These are phyloP conservation scores for Calonectria multiphialidica DNA, from an alignment of 2,329 filamentous ascomycete genomes.

Conservation along the genomic window DNA sequence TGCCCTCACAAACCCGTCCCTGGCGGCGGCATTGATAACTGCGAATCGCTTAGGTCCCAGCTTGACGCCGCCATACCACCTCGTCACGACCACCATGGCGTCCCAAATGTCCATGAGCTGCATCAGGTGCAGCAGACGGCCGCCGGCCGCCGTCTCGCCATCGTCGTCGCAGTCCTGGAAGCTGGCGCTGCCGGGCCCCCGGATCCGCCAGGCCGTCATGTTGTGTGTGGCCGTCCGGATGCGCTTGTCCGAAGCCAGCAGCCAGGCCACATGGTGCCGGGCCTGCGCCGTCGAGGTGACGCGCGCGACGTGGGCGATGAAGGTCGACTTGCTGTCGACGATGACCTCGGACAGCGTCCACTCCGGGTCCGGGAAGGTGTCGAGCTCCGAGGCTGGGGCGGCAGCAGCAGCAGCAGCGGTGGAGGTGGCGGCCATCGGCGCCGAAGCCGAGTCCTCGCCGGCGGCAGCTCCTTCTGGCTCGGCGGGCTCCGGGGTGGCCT, in stretches of 20 bases:
- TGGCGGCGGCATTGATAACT: conserved; percentile 87
- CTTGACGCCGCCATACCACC: conserved; percentile 95
- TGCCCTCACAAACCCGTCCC: conserved; percentile 85
- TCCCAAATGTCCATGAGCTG: conserved; percentile 96
- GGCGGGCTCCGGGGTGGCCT: conserved; percentile 39
- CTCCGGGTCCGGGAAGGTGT: conserved; percentile 41
- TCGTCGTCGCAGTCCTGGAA: conserved; percentile 97
- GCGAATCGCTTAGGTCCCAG: conserved; percentile 91
- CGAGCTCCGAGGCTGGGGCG: conserved; percentile 37
- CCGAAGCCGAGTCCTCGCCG: background rate
- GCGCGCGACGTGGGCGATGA: conserved; percentile 80
- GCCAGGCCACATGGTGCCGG: conserved; percentile 76
- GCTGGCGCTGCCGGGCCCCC: conserved; percentile 62
- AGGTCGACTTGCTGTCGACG: conserved; percentile 87
- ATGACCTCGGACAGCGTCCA: conserved; percentile 84
- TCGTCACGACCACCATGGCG: conserved; percentile 89
- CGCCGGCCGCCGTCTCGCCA: conserved; percentile 92
- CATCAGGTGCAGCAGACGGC: conserved; percentile 87
- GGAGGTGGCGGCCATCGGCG: conserved; percentile 15
- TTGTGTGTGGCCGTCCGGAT: conserved; percentile 93
- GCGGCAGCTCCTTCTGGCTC: conserved; percentile 36
- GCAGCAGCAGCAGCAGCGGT: background rate
- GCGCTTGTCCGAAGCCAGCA: conserved; percentile 86
- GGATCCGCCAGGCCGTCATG: conserved; percentile 93
- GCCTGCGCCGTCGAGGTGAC: conserved; percentile 81